phyloP scores from a whole-genome alignment of 2,329 filamentous ascomycete species.

The Massarina eburnea region DNA sequence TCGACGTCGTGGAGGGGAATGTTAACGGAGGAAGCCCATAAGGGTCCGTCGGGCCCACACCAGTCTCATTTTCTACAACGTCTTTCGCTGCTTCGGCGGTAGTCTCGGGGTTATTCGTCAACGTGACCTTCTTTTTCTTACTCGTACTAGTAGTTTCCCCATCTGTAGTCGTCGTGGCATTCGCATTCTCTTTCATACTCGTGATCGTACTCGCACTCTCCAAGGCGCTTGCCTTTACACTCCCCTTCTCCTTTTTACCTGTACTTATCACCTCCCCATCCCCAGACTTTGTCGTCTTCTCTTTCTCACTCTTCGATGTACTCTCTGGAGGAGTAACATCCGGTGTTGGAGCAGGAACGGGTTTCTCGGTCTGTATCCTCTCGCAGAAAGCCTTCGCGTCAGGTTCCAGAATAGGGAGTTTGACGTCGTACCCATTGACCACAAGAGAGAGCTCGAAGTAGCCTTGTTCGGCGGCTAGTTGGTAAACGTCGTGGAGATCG shows the following conservation, averaged over 20 bases:
- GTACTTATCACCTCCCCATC: background rate
- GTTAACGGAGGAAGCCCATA: no score
- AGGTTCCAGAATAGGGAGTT: conserved; percentile 2
- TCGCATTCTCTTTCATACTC: no score
- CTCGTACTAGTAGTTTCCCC: no score
- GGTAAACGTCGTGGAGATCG: background rate
- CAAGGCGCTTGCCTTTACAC: no score
- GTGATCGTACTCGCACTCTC: no score
- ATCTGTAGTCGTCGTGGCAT: no score
- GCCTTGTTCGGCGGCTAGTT: background rate
- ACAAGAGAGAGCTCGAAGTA: conserved; percentile 3
- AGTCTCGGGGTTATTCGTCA: no score
- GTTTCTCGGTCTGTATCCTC: background rate
- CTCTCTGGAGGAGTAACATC: background rate
- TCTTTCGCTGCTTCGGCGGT: no score
- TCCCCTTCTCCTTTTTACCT: no score
- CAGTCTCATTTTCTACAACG: no score
- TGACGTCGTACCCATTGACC: conserved; percentile 9
- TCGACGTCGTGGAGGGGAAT: background rate
- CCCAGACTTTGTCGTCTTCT: background rate
- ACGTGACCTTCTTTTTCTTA: no score
- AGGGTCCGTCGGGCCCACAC: no score
- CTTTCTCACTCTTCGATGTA: background rate
- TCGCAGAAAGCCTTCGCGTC: conserved; percentile 7
- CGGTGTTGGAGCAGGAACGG: background rate